A percentile compares a stretch with the other conserved stretches of the same genome.
phyloP scores from a whole-genome alignment of 768 basidiomycete species.

The Tulasnella calospora region DNA sequence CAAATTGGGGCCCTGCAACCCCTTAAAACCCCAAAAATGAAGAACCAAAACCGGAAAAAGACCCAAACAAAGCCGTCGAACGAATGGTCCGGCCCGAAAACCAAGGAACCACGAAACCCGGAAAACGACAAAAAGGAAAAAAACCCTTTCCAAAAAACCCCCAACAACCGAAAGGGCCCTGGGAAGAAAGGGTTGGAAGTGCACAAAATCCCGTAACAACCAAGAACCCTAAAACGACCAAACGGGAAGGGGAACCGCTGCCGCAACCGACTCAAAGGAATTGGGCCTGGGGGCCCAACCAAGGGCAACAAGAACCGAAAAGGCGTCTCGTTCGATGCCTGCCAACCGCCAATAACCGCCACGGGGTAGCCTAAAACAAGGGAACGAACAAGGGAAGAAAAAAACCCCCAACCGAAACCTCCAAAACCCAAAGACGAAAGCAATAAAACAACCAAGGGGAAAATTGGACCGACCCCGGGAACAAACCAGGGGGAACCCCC shows the following conservation, averaged over 20 bases:
- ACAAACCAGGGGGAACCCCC: not conserved
- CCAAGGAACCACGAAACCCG: not conserved
- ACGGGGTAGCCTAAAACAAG: too few relatives aligned
- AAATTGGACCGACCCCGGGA: not conserved
- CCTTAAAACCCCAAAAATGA: constrained; percentile 19
- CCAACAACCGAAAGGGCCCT: not conserved
- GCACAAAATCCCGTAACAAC: not conserved
- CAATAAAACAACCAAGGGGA: too few relatives aligned
- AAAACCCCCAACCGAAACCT: too few relatives aligned
- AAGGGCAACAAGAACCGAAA: too few relatives aligned
- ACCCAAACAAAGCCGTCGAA: not conserved
- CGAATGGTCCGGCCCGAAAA: not conserved
- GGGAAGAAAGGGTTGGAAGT: not conserved
- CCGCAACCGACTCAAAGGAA: constrained; percentile 19
- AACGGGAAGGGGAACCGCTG: not conserved
- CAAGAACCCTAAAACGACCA: not conserved
- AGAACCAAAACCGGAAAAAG: constrained; percentile 30
- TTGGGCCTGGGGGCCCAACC: too few relatives aligned
- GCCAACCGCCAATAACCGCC: too few relatives aligned
- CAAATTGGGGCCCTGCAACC: constrained; percentile 26
- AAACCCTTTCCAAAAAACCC: not conserved
- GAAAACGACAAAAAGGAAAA: not conserved
- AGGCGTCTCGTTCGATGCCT: too few relatives aligned
- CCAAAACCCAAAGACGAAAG: not conserved
- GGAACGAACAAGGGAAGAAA: not conserved